Evolutionary conservation across 176 grass and related monocot genomes (phyloP).

Genomic region (Areca catechu): DNA sequence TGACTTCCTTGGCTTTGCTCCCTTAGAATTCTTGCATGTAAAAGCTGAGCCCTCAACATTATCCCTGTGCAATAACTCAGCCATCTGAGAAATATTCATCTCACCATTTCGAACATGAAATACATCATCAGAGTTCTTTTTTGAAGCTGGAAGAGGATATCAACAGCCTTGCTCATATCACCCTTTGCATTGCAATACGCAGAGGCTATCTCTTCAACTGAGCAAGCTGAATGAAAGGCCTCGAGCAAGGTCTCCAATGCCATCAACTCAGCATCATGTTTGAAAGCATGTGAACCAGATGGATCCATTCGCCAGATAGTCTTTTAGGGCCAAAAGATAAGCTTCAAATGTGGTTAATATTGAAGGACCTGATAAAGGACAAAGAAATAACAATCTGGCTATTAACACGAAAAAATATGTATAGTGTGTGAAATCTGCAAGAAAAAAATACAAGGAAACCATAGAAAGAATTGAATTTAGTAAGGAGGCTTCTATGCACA

Average conservation of each 20-base stretch:
- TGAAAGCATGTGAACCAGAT: slow-evolving; percentile 10
- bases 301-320: too few species aligned
- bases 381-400: too few species aligned
- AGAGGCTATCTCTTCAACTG: slow-evolving; percentile 72
- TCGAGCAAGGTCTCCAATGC: slow-evolving; percentile 65
- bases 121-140: slow-evolving; percentile 23
- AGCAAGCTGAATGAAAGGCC: slow-evolving; percentile 55
- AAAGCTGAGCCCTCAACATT: slow-evolving; percentile 22
- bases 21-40: slow-evolving; percentile 19
- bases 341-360: too few species aligned
- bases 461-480: too few species aligned
- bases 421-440: too few species aligned
- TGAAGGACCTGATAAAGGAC: too few species aligned
- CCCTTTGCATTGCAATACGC: slow-evolving; percentile 65
- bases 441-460: too few species aligned
- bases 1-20: slow-evolving; percentile 43
- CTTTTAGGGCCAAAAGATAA: too few species aligned
- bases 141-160: slow-evolving; percentile 56
- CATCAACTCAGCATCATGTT: slow-evolving; percentile 39
- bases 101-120: slow-evolving; percentile 24
- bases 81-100: slow-evolving; percentile 21
- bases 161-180: slow-evolving; percentile 58
- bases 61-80: slow-evolving; percentile 15
- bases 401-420: too few species aligned
- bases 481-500: too few species aligned